A percentile compares a stretch with the other conserved stretches of the same genome.
phyloP scores from a whole-genome alignment of 805 yeast species.

The Schizosaccharomyces japonicus region DNA sequence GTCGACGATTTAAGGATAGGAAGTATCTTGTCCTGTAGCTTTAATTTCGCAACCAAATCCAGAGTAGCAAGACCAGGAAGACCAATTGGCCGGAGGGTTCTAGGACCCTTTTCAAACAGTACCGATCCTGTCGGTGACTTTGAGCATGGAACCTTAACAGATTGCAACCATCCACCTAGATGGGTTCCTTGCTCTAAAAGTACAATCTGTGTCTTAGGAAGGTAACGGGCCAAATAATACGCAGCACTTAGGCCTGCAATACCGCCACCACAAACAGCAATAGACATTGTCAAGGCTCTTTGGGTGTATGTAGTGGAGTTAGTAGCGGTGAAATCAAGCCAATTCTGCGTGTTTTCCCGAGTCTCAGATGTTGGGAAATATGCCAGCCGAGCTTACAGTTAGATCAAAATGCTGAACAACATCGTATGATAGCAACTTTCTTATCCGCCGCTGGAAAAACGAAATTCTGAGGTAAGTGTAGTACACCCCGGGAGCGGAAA shows the following conservation, averaged over 20 bases:
- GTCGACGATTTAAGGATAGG: constrained; percentile 33
- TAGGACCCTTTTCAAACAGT: constrained; percentile 63
- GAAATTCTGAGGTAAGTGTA: too few relatives aligned
- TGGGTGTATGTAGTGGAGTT: too few relatives aligned
- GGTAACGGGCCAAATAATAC: constrained; percentile 24
- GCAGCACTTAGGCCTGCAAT: constrained; percentile 61
- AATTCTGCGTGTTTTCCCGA: background rate
- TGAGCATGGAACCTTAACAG: constrained; percentile 12
- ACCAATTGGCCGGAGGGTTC: constrained; percentile 50
- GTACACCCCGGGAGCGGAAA: too few relatives aligned
- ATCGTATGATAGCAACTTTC: too few relatives aligned
- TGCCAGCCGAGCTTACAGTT: too few relatives aligned
- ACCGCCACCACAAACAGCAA: constrained; percentile 39
- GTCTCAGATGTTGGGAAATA: too few relatives aligned
- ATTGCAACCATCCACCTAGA: constrained; percentile 60
- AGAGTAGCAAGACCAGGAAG: constrained; percentile 25
- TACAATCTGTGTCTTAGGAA: constrained; percentile 19
- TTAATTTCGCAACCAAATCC: constrained; percentile 29
- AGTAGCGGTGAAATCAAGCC: background rate
- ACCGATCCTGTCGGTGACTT: constrained; percentile 13
- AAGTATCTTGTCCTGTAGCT: constrained; percentile 23
- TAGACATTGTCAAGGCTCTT: too few relatives aligned
- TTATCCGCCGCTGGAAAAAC: too few relatives aligned
- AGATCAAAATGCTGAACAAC: too few relatives aligned
- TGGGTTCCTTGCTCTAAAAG: constrained; percentile 32